Conservation (phyloP, 305 asterid species). For the Solanum chacoense region DNA sequence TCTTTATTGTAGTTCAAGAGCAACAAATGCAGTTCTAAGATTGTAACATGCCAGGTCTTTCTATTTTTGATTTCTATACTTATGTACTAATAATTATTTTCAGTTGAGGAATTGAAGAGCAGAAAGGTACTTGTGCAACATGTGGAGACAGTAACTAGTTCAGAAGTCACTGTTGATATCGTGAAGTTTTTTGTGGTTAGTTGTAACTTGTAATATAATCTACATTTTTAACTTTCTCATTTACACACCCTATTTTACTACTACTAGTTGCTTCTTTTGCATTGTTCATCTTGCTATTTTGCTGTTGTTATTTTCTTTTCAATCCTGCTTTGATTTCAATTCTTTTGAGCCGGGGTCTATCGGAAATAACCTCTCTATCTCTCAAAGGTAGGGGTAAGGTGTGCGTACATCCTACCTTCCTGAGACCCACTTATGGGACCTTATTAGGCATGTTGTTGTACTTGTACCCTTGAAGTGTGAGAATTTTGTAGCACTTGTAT, state of each 20-base stretch:
- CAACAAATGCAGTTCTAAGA: background rate
- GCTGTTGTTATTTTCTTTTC: background rate
- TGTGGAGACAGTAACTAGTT: constrained; percentile 65
- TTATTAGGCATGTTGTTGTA: background rate
- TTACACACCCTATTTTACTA: background rate
- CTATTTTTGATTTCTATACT: background rate
- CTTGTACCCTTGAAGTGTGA: background rate
- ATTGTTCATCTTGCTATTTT: background rate
- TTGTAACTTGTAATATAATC: constrained; percentile 2
- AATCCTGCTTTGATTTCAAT: background rate
- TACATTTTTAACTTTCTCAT: background rate
- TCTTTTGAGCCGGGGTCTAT: background rate
- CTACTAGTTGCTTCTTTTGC: background rate
- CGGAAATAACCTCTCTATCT: background rate
- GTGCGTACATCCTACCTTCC: background rate
- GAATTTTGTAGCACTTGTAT: background rate
- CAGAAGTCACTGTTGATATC: constrained; percentile 50
- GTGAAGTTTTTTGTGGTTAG: constrained; percentile 66
- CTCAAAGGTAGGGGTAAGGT: background rate
- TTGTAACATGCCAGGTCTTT: background rate
- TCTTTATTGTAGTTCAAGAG: background rate
- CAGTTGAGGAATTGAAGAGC: constrained; percentile 51
- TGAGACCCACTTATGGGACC: background rate
- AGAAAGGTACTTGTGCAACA: constrained; percentile 69
- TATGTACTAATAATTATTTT: constrained; percentile 8